Base-by-base conservation (phyloP, 148 eudicot species). In the Beta vulgaris region DNA sequence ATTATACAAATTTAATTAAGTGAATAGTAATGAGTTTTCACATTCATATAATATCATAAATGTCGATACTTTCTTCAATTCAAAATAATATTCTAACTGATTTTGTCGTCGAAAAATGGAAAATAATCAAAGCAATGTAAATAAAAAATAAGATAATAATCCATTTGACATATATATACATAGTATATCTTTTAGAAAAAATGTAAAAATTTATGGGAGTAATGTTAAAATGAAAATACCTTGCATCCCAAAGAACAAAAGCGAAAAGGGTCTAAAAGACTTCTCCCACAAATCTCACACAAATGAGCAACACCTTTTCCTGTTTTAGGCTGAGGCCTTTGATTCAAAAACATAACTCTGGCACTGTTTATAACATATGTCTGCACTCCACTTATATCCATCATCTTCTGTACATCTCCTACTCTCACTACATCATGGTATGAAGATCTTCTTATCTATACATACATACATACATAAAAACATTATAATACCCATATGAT, bases 191-290 rank as follows among this genome's bases (percentile, higher is more conserved):
- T n/a, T n/a, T n/a, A n/a, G n/a, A n/a, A n/a, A n/a, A n/a, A n/a
- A n/a, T n/a, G n/a, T n/a, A n/a, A n/a, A n/a, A n/a, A n/a, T n/a
- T n/a, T 1, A 48, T 14, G 0, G 53, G 53, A 48, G 53, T 51
- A 21, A 51, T n/a, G n/a, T n/a, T n/a, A 19, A 19, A 5, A 51
- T 19, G n/a, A 51, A 19, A 4, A 51, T 78, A 93, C 98, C 98
- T 93, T 93, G 74, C 98, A 93, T 6, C 98, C 98, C 86, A 93
- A 81, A 36, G 98, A 93, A 71, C 98, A 93, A 85, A 93, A 93
- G 0, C 94, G 88, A 62, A 93, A 86, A 29, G 94, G 87, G 84
- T 93, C 98, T 69, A 93, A 82, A 60, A 93, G 91, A 73, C 90
- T 87, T 82, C 98, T 85, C 61, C 86, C 90, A 84, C 98, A 93